Conservation (phyloP, 2,329 filamentous ascomycete species). For the Hirsutella minnesotensis region DNA sequence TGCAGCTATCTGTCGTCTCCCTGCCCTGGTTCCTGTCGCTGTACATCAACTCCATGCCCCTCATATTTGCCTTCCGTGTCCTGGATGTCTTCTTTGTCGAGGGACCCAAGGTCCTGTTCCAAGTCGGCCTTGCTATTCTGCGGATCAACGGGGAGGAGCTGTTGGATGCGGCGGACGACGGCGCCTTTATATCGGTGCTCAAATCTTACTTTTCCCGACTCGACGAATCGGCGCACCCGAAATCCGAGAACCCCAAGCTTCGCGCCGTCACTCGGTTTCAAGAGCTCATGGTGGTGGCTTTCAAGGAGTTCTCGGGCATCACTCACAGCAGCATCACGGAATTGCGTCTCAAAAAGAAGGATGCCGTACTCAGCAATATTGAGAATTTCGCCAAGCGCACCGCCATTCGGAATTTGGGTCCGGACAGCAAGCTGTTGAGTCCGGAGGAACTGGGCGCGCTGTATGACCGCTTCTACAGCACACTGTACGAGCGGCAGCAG, state of each 20-base stretch:
- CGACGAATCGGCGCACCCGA: constrained; percentile 91
- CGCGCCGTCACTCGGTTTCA: constrained; percentile 92
- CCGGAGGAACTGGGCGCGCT: constrained; percentile 77
- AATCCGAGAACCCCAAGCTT: constrained; percentile 88
- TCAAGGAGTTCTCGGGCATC: constrained; percentile 94
- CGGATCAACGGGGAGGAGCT: constrained; percentile 95
- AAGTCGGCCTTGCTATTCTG: constrained; percentile 91
- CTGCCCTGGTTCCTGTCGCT: constrained; percentile 96
- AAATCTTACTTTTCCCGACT: constrained; percentile 90
- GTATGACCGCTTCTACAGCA: constrained; percentile 88
- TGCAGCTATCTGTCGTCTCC: constrained; percentile 93
- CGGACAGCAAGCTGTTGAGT: constrained; percentile 85
- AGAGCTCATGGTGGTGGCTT: constrained; percentile 97
- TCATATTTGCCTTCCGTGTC: constrained; percentile 94
- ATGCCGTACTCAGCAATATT: constrained; percentile 86
- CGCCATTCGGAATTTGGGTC: constrained; percentile 87
- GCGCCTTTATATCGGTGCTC: constrained; percentile 89
- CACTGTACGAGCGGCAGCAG: constrained; percentile 86
- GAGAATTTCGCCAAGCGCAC: constrained; percentile 96
- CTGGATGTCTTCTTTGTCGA: constrained; percentile 97
- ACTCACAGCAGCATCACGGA: constrained; percentile 89
- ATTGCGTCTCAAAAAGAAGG: constrained; percentile 82
- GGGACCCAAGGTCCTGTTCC: constrained; percentile 93
- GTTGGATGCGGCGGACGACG: constrained; percentile 84
- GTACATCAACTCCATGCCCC: constrained; percentile 98